These are phyloP conservation scores for Lipomyces kockii DNA, from an alignment of 805 yeast genomes.

Conservation along the genomic window DNA sequence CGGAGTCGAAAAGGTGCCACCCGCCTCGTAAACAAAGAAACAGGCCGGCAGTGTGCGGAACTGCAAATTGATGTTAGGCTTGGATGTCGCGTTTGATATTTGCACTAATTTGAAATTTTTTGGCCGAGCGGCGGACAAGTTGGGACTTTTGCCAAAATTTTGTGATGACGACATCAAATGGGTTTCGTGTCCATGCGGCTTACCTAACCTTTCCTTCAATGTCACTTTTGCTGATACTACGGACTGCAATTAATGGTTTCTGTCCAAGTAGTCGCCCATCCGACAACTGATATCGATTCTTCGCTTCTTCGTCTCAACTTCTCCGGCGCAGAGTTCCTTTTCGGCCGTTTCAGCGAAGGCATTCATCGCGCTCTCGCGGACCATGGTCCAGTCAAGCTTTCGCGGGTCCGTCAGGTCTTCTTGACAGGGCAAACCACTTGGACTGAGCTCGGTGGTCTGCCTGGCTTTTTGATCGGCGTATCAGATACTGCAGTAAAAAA, in stretches of 20 bases:
- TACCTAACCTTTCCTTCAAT: too few species aligned
- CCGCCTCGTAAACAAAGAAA: background rate
- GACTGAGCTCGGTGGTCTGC: conserved; percentile 82
- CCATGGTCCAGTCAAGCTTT: conserved; percentile 55
- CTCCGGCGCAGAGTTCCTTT: conserved; percentile 51
- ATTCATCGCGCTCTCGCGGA: conserved; percentile 75
- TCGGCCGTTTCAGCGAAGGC: conserved; percentile 88
- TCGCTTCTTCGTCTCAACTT: conserved; percentile 18
- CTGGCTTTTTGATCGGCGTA: conserved; percentile 82
- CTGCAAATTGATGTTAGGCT: background rate
- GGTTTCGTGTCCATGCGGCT: too few species aligned
- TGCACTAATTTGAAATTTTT: background rate
- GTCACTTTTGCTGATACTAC: background rate
- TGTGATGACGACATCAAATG: too few species aligned
- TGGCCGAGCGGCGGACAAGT: background rate
- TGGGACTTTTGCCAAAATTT: too few species aligned
- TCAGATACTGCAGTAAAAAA: conserved; percentile 73
- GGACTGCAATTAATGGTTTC: background rate
- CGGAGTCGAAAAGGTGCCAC: background rate
- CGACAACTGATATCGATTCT: conserved; percentile 22
- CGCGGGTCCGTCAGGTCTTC: conserved; percentile 67
- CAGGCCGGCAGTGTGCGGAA: background rate
- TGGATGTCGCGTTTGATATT: background rate
- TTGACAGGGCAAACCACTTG: conserved; percentile 79
- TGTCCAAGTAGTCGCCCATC: conserved; percentile 27